Evolutionary conservation across 2,329 filamentous ascomycete genomes (phyloP).

Genomic region (Trichoderma afroharzianum): DNA sequence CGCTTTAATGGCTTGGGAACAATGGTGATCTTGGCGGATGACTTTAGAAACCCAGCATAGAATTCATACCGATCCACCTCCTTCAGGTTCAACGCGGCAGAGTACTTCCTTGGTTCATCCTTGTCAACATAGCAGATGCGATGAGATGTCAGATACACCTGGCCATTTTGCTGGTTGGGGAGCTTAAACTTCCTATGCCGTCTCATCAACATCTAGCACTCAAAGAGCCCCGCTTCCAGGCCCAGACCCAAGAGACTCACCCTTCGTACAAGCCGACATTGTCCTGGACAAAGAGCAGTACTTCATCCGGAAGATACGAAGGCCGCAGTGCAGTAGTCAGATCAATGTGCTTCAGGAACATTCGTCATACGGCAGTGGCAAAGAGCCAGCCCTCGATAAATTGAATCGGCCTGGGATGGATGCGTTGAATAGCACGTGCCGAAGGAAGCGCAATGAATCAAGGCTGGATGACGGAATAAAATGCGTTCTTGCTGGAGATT

Average conservation of each 20-base stretch:
- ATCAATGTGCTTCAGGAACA: slow-evolving; percentile 96
- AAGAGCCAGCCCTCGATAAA: slow-evolving; percentile 12
- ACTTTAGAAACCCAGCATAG: slow-evolving; percentile 92
- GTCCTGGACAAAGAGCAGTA: slow-evolving; percentile 93
- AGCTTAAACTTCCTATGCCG: slow-evolving; percentile 85
- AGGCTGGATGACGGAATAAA: neutral
- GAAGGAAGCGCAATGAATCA: neutral
- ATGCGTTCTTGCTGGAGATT: no score
- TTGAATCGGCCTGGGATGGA: neutral
- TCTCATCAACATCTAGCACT: neutral
- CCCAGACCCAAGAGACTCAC: slow-evolving; percentile 49
- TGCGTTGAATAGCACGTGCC: slow-evolving; percentile 2
- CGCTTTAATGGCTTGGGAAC: slow-evolving; percentile 75
- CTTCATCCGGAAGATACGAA: slow-evolving; percentile 87
- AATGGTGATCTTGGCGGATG: slow-evolving; percentile 87
- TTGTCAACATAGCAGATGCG: slow-evolving; percentile 94
- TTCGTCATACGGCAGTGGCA: slow-evolving; percentile 59
- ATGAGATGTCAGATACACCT: slow-evolving; percentile 94
- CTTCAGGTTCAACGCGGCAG: slow-evolving; percentile 80
- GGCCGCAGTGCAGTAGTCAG: slow-evolving; percentile 95
- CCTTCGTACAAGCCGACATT: slow-evolving; percentile 97
- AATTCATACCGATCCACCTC: slow-evolving; percentile 88
- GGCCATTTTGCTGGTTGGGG: slow-evolving; percentile 87
- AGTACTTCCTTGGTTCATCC: slow-evolving; percentile 77
- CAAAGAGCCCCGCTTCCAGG: neutral